These are phyloP conservation scores for Gonapodya sp. DNA, from an alignment of 192 early-diverging fungal species.

Conservation along the genomic window DNA sequence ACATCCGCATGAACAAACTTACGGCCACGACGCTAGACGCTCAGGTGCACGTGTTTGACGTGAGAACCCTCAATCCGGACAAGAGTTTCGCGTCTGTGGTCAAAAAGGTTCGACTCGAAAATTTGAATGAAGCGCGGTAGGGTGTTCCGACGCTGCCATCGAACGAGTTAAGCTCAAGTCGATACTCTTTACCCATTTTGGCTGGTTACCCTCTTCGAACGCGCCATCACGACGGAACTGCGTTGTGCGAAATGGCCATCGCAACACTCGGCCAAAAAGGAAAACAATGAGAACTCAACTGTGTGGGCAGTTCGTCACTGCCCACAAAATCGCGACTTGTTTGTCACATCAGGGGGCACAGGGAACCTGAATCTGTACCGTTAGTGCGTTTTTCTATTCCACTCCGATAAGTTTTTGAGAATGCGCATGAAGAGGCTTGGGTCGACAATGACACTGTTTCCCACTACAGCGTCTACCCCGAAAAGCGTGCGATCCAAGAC, in stretches of 20 bases:
- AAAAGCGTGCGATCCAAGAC: conserved; percentile 27
- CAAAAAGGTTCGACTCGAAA: conserved; percentile 29
- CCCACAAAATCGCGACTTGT: conserved; percentile 58
- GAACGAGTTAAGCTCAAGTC: too few species aligned
- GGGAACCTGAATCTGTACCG: conserved; percentile 46
- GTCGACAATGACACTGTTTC: background rate
- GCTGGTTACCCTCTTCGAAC: too few species aligned
- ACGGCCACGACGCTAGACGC: conserved; percentile 44
- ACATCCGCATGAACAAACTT: conserved; percentile 42
- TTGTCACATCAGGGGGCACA: conserved; percentile 46
- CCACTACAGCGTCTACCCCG: conserved; percentile 36
- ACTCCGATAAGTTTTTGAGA: too few species aligned
- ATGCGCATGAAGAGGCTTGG: too few species aligned
- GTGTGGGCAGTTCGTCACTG: conserved; percentile 55
- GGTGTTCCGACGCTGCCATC: too few species aligned
- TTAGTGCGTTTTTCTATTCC: conserved; percentile 32
- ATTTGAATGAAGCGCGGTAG: background rate
- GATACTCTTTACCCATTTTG: too few species aligned
- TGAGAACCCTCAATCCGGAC: conserved; percentile 42
- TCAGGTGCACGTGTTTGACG: conserved; percentile 39
- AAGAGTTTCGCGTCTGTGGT: conserved; percentile 29
- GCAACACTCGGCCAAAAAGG: too few species aligned
- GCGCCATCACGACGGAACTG: too few species aligned
- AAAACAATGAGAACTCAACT: conserved; percentile 28
- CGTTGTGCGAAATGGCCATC: too few species aligned